Base-by-base conservation (phyloP, 306 rosid species). In the Rosa rugosa region DNA sequence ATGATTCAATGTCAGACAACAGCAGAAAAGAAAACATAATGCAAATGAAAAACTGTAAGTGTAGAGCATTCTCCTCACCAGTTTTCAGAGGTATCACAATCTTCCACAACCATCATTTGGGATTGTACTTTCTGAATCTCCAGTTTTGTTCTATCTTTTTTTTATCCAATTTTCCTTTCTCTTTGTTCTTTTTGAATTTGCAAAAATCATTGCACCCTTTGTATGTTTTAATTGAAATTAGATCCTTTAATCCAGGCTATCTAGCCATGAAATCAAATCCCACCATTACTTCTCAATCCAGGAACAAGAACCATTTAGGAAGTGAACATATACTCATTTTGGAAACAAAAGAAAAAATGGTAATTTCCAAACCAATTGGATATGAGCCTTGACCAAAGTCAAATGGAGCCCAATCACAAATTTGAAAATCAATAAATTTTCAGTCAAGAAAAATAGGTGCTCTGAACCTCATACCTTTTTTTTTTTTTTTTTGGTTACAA, bases 401-500 rank as follows among this genome's bases (percentile, higher is more conserved):
- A 40, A 40, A 5, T 51, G 16, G 22, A 51, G 36, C 27, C 3
- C 25, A 54, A 73, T 53, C 42, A 14, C 53, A 69, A 69, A 41
- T 78, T 60, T 8, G 47, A 78, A 42, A 50, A 56, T 60, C 60
- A 69, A 38, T 64, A 34, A 34, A 64, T 64, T 64, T 31, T 7
- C 45, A 65, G 70, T 62, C 41, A 62, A 57, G 20, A 60, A 60
- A 60, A 25, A 60, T 23, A 60, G 67, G 40, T 60, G 36, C 2
- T 57, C 16, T 59, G 65, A 59, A 59, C 41, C 41, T 62, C 27
- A 16, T 62, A 11, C 22, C 3, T 3, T 22, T 59, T 23, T 27
- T 27, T 25, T 27, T 27, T 25, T 25, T 27, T 27, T 27, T 27
- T 27, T 27, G 31, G 31, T 27, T 27, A 27, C 31, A 27, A 27